phyloP scores from a whole-genome alignment of 768 basidiomycete species.

The Roridomyces roridus region DNA sequence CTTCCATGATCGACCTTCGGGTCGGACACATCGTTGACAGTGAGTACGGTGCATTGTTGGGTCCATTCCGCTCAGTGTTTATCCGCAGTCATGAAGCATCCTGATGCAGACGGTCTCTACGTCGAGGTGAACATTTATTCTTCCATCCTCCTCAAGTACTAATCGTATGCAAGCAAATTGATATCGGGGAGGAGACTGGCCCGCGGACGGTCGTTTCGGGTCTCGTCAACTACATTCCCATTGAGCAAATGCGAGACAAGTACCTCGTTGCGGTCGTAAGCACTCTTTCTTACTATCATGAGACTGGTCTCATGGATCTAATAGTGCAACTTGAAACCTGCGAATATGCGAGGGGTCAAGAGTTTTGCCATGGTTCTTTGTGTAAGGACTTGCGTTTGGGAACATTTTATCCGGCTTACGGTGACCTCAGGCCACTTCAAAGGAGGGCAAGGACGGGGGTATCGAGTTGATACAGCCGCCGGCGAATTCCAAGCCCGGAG shows the following conservation, averaged over 20 bases:
- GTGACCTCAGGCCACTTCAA: conserved; percentile 76
- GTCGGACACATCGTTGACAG: conserved; percentile 93
- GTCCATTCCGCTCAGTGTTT: conserved; percentile 1
- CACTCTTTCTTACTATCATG: conserved; percentile 4
- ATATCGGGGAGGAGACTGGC: conserved; percentile 92
- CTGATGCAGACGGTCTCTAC: conserved; percentile 97
- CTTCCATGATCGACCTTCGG: conserved; percentile 96
- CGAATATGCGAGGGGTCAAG: conserved; percentile 96
- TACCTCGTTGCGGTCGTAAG: conserved; percentile 84
- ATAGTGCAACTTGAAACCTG: conserved; percentile 94
- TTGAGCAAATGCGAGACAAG: conserved; percentile 89
- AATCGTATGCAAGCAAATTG: conserved; percentile 75
- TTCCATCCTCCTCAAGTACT: background rate
- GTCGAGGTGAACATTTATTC: conserved; percentile 67
- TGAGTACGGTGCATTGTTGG: conserved; percentile 41
- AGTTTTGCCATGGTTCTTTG: conserved; percentile 98
- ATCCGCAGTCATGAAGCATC: conserved; percentile 85
- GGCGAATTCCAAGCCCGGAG: conserved; percentile 84
- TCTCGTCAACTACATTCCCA: conserved; percentile 94
- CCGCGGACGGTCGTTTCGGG: conserved; percentile 97
- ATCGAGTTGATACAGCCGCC: conserved; percentile 94
- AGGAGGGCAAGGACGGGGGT: conserved; percentile 88
- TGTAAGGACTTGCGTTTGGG: conserved; percentile 48
- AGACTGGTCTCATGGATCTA: background rate
- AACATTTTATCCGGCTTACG: background rate